Base-by-base conservation (phyloP, 352 stramenopile genomes). In the Bremia lactucae region DNA sequence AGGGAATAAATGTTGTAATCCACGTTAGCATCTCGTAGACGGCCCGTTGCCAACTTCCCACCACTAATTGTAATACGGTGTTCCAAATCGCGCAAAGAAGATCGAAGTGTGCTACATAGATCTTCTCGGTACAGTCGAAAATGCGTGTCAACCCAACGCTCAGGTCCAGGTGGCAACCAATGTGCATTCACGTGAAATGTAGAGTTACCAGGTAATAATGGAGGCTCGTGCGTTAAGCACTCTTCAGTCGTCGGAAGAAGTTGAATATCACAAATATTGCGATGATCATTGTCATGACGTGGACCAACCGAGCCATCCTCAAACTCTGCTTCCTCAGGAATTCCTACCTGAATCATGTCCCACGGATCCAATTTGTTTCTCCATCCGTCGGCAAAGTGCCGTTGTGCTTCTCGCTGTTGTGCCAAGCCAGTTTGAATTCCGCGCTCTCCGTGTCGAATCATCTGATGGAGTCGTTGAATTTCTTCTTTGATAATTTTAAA, bases 51-150 rank as follows among this genome's bases (percentile, higher is more conserved):
- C 26, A 60, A 22, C 16, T 62, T 46, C 1, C 19, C 43, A 23
- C 20, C 6, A 10, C 25, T 48, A 21, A 28, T 36, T 9, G 6
- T 15, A 0, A 73, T 44, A 22, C 53, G 51, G 15, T 53, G 29
- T 20, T 44, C 23, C 19, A 73, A 42, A 35, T 70, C 52, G 19
- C 68, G 63, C 6, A 73, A 36, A n/a, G 46, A 62, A 20, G 50
- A 49, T 4, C 63, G 59, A 39, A 68, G 55, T 1, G 47, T 65
- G 3, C 47, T 28, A 26, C 52, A 68, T 29, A 70, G 55, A 25
- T 73, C 63, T 52, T 73, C 63, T 23, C 59, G 52, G 43, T 65
- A 68, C 10, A 73, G 40, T 15, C 63, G 59, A 46, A 73, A 73
- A 33, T 73, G 63, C 3, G 59, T 69, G 31, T 73, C 63, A 5